A percentile compares a stretch with the other conserved stretches of the same genome.
Evolutionary conservation across 202 grass and related monocot genomes (phyloP).

Genomic region (Hordeum pubiflorum): DNA sequence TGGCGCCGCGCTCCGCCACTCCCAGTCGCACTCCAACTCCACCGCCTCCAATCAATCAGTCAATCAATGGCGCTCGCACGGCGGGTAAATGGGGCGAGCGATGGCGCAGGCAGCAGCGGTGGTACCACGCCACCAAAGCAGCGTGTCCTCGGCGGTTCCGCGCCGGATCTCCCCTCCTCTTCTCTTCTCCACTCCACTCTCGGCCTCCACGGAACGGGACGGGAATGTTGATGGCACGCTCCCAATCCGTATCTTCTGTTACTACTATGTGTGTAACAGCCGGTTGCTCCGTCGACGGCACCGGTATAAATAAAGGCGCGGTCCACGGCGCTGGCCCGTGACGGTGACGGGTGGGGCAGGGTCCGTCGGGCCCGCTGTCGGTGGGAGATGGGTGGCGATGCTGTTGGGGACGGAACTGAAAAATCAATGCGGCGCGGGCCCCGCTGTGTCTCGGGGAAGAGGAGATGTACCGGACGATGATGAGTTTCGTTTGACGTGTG

Average conservation of each 20-base stretch:
- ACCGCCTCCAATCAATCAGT: not conserved
- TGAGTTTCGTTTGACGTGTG: slow-evolving; percentile 8
- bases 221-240: not conserved
- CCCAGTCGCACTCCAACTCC: not conserved
- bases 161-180: slow-evolving; percentile 8
- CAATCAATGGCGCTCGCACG: not conserved
- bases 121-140: not conserved
- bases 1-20: not conserved
- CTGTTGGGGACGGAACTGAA: slow-evolving; percentile 15
- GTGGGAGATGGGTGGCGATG: not conserved
- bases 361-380: not conserved
- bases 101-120: no score
- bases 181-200: not conserved
- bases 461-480: slow-evolving; percentile 30
- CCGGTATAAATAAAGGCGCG: slow-evolving; percentile 20
- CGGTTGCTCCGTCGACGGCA: not conserved
- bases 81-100: not conserved
- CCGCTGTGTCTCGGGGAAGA: not conserved
- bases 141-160: slow-evolving; percentile 19
- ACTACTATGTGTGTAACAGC: not conserved
- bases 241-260: not conserved
- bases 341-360: not conserved
- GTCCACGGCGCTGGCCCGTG: not conserved
- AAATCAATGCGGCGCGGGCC: not conserved
- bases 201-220: slow-evolving; percentile 17